Conservation (phyloP, 1,139 yeast species). For the Yamadazyma friedrichii region DNA sequence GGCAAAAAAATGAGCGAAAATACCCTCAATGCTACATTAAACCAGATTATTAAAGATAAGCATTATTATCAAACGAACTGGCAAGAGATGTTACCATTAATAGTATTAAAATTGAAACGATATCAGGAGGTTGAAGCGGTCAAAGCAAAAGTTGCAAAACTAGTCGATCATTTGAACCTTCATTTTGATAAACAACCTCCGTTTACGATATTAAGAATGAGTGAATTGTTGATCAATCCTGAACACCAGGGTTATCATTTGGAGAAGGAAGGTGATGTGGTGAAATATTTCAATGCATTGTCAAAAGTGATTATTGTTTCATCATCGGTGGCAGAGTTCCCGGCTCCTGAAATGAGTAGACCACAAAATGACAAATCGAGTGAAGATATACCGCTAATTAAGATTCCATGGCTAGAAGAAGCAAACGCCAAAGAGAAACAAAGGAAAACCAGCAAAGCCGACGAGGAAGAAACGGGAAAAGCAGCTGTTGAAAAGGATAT, state of each 20-base stretch:
- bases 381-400: conserved; percentile 26
- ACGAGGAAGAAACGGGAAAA: not conserved
- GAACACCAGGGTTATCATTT: conserved; percentile 30
- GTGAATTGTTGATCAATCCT: conserved; percentile 52
- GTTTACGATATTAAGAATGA: conserved; percentile 54
- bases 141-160: conserved; percentile 7
- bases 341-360: conserved; percentile 14
- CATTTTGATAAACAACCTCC: conserved; percentile 48
- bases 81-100: conserved; percentile 1
- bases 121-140: not conserved
- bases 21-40: conserved; percentile 7
- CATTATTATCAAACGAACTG: conserved; percentile 6
- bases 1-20: not conserved
- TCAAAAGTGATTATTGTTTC: conserved; percentile 27
- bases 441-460: conserved; percentile 3
- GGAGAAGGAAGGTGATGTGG: conserved; percentile 22
- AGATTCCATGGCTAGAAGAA: conserved; percentile 45
- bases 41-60: conserved; percentile 12
- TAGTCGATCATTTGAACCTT: conserved; percentile 17
- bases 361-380: not conserved
- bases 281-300: conserved; percentile 32
- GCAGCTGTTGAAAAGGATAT: not conserved
- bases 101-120: not conserved
- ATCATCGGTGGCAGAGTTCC: conserved; percentile 27
- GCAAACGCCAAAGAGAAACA: conserved; percentile 1